A percentile compares a stretch with the other conserved stretches of the same genome.
phyloP scores from a whole-genome alignment of 345 rosid genomes.

The Salix brachista region DNA sequence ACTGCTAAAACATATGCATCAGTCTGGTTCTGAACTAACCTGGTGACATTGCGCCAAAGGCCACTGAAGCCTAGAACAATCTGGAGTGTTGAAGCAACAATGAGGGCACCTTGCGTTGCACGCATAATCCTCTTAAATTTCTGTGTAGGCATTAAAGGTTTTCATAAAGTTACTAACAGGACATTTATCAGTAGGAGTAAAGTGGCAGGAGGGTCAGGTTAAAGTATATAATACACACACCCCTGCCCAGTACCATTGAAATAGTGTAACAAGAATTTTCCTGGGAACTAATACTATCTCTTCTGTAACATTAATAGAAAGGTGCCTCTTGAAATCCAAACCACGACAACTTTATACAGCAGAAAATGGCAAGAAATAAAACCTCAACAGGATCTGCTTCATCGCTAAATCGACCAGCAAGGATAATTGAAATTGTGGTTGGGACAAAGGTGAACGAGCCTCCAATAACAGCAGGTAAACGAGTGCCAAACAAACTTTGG shows the following conservation, averaged over 20 bases:
- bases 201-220: background rate
- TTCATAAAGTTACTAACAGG: constrained; percentile 1
- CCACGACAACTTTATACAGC: background rate
- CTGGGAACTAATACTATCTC: background rate
- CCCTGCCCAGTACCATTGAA: background rate
- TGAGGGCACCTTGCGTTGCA: constrained; percentile 90
- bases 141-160: constrained; percentile 36
- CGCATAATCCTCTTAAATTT: constrained; percentile 78
- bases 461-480: constrained; percentile 93
- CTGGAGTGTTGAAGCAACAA: constrained; percentile 92
- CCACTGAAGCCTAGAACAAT: constrained; percentile 98
- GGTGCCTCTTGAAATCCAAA: constrained; percentile 4
- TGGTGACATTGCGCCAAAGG: constrained; percentile 89
- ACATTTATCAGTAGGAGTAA: background rate
- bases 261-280: background rate
- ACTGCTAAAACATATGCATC: constrained; percentile 2
- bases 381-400: constrained; percentile 63
- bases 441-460: constrained; percentile 92
- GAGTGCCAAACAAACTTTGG: constrained; percentile 73
- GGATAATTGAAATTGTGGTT: constrained; percentile 83
- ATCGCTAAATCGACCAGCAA: constrained; percentile 74
- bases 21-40: constrained; percentile 41
- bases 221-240: background rate
- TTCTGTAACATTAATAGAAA: background rate
- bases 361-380: constrained; percentile 19